phyloP scores from a whole-genome alignment of 106 monocot genomes.

The Allium fistulosum region DNA sequence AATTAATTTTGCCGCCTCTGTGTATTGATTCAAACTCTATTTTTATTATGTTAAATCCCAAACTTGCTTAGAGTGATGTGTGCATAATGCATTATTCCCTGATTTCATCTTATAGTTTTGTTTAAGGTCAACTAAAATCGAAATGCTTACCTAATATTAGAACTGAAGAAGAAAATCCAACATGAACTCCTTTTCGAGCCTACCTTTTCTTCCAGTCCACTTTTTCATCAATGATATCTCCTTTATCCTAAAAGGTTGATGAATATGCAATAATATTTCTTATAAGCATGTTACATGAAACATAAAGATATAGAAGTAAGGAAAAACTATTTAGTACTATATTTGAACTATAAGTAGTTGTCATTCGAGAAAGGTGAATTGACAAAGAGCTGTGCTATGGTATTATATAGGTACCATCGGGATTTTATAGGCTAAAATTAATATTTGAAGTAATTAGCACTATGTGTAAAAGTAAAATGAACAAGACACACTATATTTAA shows the following conservation, averaged over 20 bases:
- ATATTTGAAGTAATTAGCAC: too few species aligned
- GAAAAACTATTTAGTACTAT: neutral
- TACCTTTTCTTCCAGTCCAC: conserved; percentile 25
- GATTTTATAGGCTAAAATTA: neutral
- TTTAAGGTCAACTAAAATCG: too few species aligned
- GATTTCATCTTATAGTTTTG: too few species aligned
- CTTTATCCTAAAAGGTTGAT: neutral
- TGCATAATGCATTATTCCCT: too few species aligned
- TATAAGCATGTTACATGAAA: too few species aligned
- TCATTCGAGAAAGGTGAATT: neutral
- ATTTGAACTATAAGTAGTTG: neutral
- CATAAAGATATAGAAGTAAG: neutral
- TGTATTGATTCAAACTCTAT: too few species aligned
- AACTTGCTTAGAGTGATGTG: too few species aligned
- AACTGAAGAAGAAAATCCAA: conserved; percentile 7
- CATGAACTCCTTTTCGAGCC: conserved; percentile 20
- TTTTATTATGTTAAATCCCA: too few species aligned
- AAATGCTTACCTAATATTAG: conserved; percentile 20
- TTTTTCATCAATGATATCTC: conserved; percentile 10
- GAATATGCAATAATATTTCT: too few species aligned
- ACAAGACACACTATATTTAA: too few species aligned
- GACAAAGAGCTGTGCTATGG: neutral
- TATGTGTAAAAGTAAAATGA: too few species aligned
- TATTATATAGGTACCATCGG: neutral
- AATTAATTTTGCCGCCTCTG: too few species aligned